Conservation (phyloP, 2,329 filamentous ascomycete genomes). For the Colletotrichum gigasporum region DNA sequence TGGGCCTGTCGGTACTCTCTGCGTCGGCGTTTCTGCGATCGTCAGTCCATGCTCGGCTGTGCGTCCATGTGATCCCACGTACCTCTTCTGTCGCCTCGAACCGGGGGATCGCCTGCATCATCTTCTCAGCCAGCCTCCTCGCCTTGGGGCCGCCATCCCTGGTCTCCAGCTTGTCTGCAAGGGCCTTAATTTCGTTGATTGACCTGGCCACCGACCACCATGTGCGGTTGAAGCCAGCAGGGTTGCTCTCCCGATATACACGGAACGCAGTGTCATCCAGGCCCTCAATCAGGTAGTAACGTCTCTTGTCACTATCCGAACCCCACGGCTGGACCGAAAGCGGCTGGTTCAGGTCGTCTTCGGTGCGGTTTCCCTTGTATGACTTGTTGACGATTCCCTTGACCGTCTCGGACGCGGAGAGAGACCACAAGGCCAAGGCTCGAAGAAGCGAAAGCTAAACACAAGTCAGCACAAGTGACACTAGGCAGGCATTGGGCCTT, state of each 20-base stretch:
- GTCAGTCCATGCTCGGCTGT: constrained; percentile 33
- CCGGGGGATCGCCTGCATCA: constrained; percentile 81
- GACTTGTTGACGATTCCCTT: constrained; percentile 84
- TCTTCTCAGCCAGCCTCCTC: constrained; percentile 79
- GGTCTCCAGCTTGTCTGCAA: constrained; percentile 80
- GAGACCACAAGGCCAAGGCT: constrained; percentile 86
- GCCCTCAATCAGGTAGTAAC: constrained; percentile 94
- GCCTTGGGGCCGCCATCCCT: constrained; percentile 85
- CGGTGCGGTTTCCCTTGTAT: constrained; percentile 88
- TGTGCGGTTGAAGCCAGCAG: constrained; percentile 76
- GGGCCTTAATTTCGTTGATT: constrained; percentile 82
- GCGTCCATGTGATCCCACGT: constrained; percentile 31
- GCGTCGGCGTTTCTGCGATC: constrained; percentile 81
- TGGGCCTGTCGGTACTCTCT: constrained; percentile 90
- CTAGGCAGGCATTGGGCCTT: background rate
- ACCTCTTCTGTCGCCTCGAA: constrained; percentile 96
- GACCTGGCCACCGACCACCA: constrained; percentile 95
- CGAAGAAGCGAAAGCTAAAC: constrained; percentile 82
- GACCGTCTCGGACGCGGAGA: constrained; percentile 87
- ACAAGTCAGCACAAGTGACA: background rate
- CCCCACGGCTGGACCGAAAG: constrained; percentile 93
- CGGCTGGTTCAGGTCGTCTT: constrained; percentile 82
- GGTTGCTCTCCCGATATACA: constrained; percentile 93
- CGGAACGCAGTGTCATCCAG: constrained; percentile 94
- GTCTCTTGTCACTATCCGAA: constrained; percentile 86